Percentiles rank a stretch among this genome's conserved stretches.
These are phyloP conservation scores for Globisporangium echinulatum DNA, from an alignment of 352 stramenopile genomes.

Conservation along the genomic window DNA sequence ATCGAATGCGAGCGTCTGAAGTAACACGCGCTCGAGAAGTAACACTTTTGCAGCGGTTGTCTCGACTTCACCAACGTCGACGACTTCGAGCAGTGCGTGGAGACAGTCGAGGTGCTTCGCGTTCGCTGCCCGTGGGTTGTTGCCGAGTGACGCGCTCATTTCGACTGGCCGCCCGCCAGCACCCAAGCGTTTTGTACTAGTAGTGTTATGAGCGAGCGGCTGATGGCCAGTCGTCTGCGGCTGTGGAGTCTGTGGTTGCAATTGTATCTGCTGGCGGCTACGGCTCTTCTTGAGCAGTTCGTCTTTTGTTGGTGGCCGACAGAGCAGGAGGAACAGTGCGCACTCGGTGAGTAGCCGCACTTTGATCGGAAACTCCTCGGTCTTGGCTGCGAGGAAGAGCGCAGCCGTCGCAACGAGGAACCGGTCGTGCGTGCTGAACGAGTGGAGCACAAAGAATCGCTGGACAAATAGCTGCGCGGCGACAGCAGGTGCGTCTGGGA, in stretches of 20 bases:
- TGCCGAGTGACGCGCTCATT: slow-evolving; percentile 43
- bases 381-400: slow-evolving; percentile 73
- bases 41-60: slow-evolving; percentile 52
- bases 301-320: slow-evolving; percentile 21
- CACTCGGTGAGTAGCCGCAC: slow-evolving; percentile 72
- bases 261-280: not conserved
- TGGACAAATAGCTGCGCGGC: slow-evolving; percentile 67
- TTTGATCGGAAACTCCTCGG: slow-evolving; percentile 75
- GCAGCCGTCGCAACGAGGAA: slow-evolving; percentile 70
- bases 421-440: slow-evolving; percentile 70
- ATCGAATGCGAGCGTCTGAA: slow-evolving; percentile 74
- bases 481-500: slow-evolving; percentile 47
- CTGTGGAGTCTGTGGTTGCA: not conserved
- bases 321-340: slow-evolving; percentile 57
- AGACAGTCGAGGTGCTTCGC: slow-evolving; percentile 62
- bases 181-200: slow-evolving; percentile 10
- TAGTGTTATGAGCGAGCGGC: too few species aligned
- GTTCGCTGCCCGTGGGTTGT: slow-evolving; percentile 49
- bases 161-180: slow-evolving; percentile 29
- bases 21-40: slow-evolving; percentile 59
- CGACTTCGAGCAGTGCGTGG: slow-evolving; percentile 45
- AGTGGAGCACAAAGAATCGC: slow-evolving; percentile 75
- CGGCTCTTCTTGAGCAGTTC: slow-evolving; percentile 15
- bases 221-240: not conserved
- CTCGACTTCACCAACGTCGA: slow-evolving; percentile 67